Conservation (phyloP, 2,329 filamentous ascomycete genomes). For the Epichloe scottii region DNA sequence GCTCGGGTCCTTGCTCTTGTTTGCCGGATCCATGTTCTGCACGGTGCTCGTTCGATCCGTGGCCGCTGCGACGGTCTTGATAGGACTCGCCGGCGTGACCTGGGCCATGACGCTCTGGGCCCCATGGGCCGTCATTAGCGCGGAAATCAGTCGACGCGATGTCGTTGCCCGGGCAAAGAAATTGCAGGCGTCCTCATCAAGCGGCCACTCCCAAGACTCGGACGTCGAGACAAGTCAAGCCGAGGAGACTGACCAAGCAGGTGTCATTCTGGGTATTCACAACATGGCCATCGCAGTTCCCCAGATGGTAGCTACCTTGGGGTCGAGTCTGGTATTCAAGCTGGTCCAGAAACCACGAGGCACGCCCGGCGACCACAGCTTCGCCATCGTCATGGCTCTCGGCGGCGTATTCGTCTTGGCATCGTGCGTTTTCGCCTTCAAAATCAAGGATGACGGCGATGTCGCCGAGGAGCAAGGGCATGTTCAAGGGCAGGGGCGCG, state of each 20-base stretch:
- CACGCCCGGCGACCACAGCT: conserved; percentile 71
- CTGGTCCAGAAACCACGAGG: conserved; percentile 79
- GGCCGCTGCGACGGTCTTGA: conserved; percentile 59
- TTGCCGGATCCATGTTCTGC: conserved; percentile 67
- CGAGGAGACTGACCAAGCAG: conserved; percentile 60
- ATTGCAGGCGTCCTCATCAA: conserved; percentile 10
- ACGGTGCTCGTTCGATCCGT: conserved; percentile 68
- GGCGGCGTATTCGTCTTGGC: conserved; percentile 68
- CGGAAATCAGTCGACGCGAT: conserved; percentile 78
- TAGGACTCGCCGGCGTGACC: conserved; percentile 73
- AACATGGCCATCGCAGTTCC: conserved; percentile 89
- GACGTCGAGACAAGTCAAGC: conserved; percentile 26
- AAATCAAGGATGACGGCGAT: conserved; percentile 49
- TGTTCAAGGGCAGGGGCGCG: conserved; percentile 23
- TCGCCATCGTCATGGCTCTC: conserved; percentile 74
- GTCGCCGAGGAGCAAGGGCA: conserved; percentile 25
- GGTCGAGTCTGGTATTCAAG: conserved; percentile 74
- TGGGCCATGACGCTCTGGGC: conserved; percentile 94
- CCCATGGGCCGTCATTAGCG: conserved; percentile 87
- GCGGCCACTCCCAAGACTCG: conserved; percentile 7
- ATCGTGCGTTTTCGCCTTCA: conserved; percentile 60
- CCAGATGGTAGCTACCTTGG: conserved; percentile 79
- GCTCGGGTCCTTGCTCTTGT: conserved; percentile 76
- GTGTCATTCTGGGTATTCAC: conserved; percentile 86
- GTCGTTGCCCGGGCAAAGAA: conserved; percentile 34